phyloP scores from a whole-genome alignment of 73 alveolate genomes.

The Paramecium octaurelia region DNA sequence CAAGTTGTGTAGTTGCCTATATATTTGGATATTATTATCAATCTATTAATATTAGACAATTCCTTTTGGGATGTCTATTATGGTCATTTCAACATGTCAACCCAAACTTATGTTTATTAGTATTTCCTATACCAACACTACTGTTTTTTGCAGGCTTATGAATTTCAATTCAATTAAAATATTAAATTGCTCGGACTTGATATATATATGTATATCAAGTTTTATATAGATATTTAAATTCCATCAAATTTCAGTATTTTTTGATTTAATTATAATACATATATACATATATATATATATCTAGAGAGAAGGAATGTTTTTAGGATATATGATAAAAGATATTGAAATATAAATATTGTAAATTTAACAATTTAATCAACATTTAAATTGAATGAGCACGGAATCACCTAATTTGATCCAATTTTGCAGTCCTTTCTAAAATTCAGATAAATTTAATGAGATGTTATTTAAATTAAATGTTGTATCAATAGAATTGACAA shows the following conservation, averaged over 20 bases:
- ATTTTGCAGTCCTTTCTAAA: constrained; percentile 2
- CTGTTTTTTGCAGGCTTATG: neutral
- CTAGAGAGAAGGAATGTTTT: neutral
- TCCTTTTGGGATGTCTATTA: neutral
- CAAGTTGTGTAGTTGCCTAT: neutral
- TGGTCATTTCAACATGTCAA: neutral
- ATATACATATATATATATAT: too few species aligned
- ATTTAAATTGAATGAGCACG: constrained; percentile 18
- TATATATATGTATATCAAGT: neutral
- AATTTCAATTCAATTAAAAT: neutral
- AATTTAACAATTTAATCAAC: neutral
- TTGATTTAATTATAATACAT: too few species aligned
- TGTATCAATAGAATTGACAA: constrained; percentile 44
- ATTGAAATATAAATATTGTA: too few species aligned
- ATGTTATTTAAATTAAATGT: constrained; percentile 6
- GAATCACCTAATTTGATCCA: constrained; percentile 42
- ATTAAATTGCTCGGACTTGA: neutral
- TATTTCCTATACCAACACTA: neutral
- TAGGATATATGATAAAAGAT: neutral
- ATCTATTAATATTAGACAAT: neutral
- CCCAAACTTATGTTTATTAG: neutral
- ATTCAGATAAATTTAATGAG: constrained; percentile 3
- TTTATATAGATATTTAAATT: neutral
- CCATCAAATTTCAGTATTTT: neutral
- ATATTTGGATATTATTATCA: neutral